Conservation (phyloP, 2,329 filamentous ascomycete genomes). For the Colletotrichum truncatum region DNA sequence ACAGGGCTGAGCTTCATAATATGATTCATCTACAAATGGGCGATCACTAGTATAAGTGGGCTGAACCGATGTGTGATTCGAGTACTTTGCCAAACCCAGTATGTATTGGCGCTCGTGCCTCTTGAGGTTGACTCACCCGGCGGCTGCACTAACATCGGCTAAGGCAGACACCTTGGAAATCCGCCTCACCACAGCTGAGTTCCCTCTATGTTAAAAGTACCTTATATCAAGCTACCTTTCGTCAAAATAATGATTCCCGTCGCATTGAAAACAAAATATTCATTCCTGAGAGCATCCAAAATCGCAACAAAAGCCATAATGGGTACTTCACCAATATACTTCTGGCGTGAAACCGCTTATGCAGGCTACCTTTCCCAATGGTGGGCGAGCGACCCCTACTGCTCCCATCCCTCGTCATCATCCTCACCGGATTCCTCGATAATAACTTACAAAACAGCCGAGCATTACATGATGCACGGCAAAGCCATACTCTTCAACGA, state of each 20-base stretch:
- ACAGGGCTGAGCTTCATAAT: too few relatives aligned
- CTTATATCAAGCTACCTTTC: too few relatives aligned
- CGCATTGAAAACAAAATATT: too few relatives aligned
- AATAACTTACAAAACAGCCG: conserved; percentile 57
- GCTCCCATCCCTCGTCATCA: conserved; percentile 57
- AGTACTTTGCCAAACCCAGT: neutral
- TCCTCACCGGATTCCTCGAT: conserved; percentile 44
- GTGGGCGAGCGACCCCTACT: conserved; percentile 50
- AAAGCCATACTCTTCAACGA: conserved; percentile 62
- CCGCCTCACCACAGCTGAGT: too few relatives aligned
- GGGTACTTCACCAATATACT: conserved; percentile 45
- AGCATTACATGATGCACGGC: conserved; percentile 67
- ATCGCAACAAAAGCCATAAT: neutral
- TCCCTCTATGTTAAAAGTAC: too few relatives aligned
- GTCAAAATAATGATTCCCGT: too few relatives aligned
- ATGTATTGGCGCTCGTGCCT: neutral
- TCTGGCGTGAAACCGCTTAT: conserved; percentile 57
- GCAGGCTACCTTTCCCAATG: conserved; percentile 71
- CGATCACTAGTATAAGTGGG: too few relatives aligned
- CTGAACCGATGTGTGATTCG: too few relatives aligned
- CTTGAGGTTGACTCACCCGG: conserved; percentile 26
- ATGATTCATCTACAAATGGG: too few relatives aligned
- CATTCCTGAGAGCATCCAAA: neutral
- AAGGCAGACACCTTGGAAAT: conserved; percentile 17
- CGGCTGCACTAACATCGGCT: neutral